Evolutionary conservation across 345 rosid species (phyloP).

Genomic region (Boechera divaricarpa): DNA sequence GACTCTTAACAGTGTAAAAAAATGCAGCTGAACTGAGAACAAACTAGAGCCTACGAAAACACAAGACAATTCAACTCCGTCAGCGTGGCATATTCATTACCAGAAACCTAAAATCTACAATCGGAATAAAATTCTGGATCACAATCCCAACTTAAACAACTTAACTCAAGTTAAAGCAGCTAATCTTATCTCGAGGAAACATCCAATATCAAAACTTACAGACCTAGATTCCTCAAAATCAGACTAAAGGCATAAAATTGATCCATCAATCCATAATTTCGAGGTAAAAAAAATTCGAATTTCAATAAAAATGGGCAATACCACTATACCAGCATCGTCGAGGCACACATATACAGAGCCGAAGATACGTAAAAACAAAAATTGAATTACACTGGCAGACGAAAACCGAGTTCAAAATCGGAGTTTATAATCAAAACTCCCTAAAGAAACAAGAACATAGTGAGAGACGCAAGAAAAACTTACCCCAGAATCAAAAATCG

Average conservation of each 20-base stretch:
- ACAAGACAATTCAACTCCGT: not conserved
- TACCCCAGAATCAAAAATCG: slow-evolving; percentile 20
- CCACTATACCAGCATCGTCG: no score
- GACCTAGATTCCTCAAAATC: slow-evolving; percentile 6
- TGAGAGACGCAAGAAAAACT: not conserved
- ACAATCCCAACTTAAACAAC: slow-evolving; percentile 5
- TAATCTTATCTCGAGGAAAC: slow-evolving; percentile 11
- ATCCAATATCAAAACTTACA: not conserved
- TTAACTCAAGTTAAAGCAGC: slow-evolving; percentile 9
- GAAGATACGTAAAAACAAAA: no score
- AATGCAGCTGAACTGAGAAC: not conserved
- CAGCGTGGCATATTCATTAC: slow-evolving; percentile 3
- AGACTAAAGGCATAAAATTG: slow-evolving; percentile 16
- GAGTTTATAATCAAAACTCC: not conserved
- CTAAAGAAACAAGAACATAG: not conserved
- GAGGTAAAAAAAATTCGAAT: not conserved
- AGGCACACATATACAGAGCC: no score
- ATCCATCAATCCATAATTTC: slow-evolving; percentile 3
- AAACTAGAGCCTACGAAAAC: slow-evolving; percentile 3
- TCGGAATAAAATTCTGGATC: not conserved
- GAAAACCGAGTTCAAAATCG: not conserved
- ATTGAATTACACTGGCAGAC: no score
- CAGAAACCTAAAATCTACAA: slow-evolving; percentile 5
- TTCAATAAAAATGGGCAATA: no score
- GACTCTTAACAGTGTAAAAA: not conserved